Conservation (phyloP, 805 yeast species). For the Wickerhamomyces pijperi region DNA sequence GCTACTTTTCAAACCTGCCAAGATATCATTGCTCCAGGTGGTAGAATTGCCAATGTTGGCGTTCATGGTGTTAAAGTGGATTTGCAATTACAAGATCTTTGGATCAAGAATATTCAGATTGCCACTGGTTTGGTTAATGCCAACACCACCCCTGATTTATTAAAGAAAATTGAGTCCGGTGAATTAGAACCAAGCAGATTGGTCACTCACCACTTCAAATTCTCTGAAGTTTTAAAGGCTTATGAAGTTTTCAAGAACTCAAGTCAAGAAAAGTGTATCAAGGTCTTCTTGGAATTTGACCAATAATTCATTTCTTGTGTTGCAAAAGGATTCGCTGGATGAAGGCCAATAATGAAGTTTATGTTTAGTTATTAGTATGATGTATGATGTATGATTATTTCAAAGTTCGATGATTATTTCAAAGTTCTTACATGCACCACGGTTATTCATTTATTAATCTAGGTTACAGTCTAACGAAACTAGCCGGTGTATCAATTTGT, state of each 20-base stretch:
- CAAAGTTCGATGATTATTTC: no score
- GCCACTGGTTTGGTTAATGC: slow-evolving; percentile 42
- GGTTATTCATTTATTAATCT: no score
- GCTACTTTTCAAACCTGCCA: slow-evolving; percentile 50
- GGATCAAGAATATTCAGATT: slow-evolving; percentile 33
- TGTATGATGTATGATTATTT: no score
- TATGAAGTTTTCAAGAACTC: slow-evolving; percentile 48
- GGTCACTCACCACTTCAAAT: slow-evolving; percentile 48
- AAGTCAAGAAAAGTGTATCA: slow-evolving; percentile 45
- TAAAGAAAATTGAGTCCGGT: slow-evolving; percentile 22
- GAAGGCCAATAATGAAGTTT: no score
- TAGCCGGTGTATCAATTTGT: no score
- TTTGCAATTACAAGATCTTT: slow-evolving; percentile 30
- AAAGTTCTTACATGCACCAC: no score
- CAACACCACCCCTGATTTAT: slow-evolving; percentile 27
- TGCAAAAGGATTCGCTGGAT: no score
- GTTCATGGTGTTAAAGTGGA: slow-evolving; percentile 34
- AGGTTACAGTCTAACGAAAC: no score
- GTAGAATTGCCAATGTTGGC: slow-evolving; percentile 57
- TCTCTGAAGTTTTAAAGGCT: slow-evolving; percentile 45
- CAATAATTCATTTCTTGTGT: no score
- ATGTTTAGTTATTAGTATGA: no score
- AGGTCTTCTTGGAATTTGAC: slow-evolving; percentile 20
- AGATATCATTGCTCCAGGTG: slow-evolving; percentile 43
- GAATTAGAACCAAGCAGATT: slow-evolving; percentile 35